Conservation (phyloP, 192 early-diverging fungal species). For the Mycoemilia scoparia region DNA sequence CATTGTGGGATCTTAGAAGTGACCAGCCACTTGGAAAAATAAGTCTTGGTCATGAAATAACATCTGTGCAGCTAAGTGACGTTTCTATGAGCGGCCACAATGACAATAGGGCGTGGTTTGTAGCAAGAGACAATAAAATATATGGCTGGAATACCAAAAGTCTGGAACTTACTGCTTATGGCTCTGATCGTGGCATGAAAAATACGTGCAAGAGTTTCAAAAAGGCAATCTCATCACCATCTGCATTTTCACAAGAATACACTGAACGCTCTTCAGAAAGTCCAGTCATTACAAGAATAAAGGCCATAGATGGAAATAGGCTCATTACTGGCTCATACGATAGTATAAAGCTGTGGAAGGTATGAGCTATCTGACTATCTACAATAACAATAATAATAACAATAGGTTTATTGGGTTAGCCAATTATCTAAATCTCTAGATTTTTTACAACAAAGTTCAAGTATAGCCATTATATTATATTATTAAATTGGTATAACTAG, state of each 20-base stretch:
- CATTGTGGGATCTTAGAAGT: slow-evolving; percentile 63
- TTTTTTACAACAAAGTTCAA: too few species aligned
- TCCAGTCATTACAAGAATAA: too few species aligned
- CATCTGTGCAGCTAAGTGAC: slow-evolving; percentile 7
- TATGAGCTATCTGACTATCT: too few species aligned
- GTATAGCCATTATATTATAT: too few species aligned
- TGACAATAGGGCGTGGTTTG: slow-evolving; percentile 33
- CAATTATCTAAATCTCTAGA: too few species aligned
- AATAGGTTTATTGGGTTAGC: too few species aligned
- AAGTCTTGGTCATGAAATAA: slow-evolving; percentile 33
- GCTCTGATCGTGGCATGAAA: slow-evolving; percentile 23
- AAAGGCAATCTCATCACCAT: slow-evolving; percentile 31
- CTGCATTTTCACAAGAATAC: slow-evolving; percentile 15
- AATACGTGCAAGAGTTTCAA: slow-evolving; percentile 27
- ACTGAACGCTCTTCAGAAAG: too few species aligned
- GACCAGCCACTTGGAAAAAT: slow-evolving; percentile 40
- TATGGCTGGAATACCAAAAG: slow-evolving; percentile 40
- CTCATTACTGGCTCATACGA: too few species aligned
- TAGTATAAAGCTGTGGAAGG: too few species aligned
- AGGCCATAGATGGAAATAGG: too few species aligned
- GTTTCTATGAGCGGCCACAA: slow-evolving; percentile 29
- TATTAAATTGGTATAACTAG: too few species aligned
- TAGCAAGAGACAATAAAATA: slow-evolving; percentile 23
- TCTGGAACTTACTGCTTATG: slow-evolving; percentile 37
- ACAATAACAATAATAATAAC: too few species aligned